Conservation (phyloP, 768 basidiomycete genomes). For the Trametes cinnabarina region DNA sequence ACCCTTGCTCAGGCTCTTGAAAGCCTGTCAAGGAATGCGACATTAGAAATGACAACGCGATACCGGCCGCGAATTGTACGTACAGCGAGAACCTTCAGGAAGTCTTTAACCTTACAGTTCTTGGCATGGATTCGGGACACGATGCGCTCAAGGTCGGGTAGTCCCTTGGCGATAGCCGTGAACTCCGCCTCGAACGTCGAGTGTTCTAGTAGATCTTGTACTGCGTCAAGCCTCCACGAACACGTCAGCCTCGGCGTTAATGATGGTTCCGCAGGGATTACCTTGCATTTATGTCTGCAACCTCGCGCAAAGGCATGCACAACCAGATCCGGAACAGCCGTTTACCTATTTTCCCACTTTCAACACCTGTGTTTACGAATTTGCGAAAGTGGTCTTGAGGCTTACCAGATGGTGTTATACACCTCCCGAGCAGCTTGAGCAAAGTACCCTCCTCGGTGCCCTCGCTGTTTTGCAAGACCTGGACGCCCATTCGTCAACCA, state of each 20-base stretch:
- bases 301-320: slow-evolving; percentile 84
- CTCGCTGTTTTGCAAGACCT: slow-evolving; percentile 90
- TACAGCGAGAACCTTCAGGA: slow-evolving; percentile 79
- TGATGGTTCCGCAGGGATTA: slow-evolving; percentile 29
- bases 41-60: background rate
- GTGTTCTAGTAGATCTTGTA: slow-evolving; percentile 84
- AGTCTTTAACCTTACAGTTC: slow-evolving; percentile 84
- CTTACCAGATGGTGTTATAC: slow-evolving; percentile 88
- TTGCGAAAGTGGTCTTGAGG: background rate
- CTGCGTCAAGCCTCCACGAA: slow-evolving; percentile 78
- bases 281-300: slow-evolving; percentile 86
- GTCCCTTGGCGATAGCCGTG: slow-evolving; percentile 67
- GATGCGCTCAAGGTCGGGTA: slow-evolving; percentile 92
- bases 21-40: slow-evolving; percentile 48
- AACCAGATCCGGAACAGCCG: slow-evolving; percentile 96
- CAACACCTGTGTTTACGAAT: background rate
- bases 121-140: slow-evolving; percentile 95
- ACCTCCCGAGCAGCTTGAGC: slow-evolving; percentile 75
- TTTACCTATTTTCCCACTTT: slow-evolving; percentile 61
- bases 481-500: background rate
- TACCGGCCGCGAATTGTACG: background rate
- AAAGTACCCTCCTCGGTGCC: slow-evolving; percentile 91
- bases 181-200: slow-evolving; percentile 77
- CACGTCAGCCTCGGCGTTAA: background rate
- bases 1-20: slow-evolving; percentile 69